Evolutionary conservation across 192 early-diverging fungal genomes (phyloP), one percentile per base, ranked within the genome.

Genomic region (Mortierella hygrophila): DNA sequence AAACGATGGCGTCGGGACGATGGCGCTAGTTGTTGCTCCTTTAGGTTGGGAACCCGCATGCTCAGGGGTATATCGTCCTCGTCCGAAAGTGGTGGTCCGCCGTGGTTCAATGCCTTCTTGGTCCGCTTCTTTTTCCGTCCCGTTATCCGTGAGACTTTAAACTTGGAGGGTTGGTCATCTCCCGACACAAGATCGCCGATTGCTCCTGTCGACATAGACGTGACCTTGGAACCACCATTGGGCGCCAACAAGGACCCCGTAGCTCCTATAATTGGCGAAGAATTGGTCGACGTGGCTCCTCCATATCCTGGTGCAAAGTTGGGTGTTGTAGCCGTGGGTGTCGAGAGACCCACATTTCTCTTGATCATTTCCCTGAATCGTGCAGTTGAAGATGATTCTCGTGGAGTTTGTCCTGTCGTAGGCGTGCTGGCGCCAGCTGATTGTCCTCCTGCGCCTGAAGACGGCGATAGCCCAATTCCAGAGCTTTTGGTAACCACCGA

Each of bases 341-440:
- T 37, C 7, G 69, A 49, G 21, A 80, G 63, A 1, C 79, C 79
- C 4, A 85, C 83, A 44, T 85, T 85, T 4, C 84, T 57, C 32
- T 86, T 86, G 13, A 86, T 40, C 72, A 86, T 77, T 21, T 81
- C 79, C 49, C 78, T 86, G 32, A 86, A 77, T 7, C 84, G 84
- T 21, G 54, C 54, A 20, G 84, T 70, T 26, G 78, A 70, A 0
- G 79, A 86, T 0, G 75, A 74, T 16, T 29, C 23, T 40, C 60
- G 60, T 10, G 32, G 29, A 35, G 60, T 9, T 32, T 65, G 29
- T 15, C 60, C 60, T 29, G 60, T 65, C 26, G 11, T 29, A 0
- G 60, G 26, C 7, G 21, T 74, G 32, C 32, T 49, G 3, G 60
- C 8, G 1, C 26, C 42, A 46, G 44, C 6, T 1, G 38, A 41